Evolutionary conservation across 2,329 filamentous ascomycete species (phyloP).

Genomic region (Neonectria magnoliae): DNA sequence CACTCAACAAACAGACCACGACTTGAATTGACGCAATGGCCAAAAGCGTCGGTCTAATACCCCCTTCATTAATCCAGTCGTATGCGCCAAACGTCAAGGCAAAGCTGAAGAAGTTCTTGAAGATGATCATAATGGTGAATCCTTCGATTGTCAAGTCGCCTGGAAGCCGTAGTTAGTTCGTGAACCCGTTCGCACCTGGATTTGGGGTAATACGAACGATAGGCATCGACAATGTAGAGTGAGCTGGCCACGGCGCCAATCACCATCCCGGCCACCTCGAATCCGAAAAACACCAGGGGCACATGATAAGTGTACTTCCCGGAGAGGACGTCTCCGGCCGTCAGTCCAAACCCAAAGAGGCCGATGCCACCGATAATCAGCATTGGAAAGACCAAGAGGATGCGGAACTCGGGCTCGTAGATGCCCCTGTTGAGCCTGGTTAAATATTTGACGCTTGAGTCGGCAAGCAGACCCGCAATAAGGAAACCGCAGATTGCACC

Average conservation of each 20-base stretch:
- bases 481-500: slow-evolving; percentile 82
- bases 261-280: slow-evolving; percentile 91
- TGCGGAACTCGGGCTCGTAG: slow-evolving; percentile 92
- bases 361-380: slow-evolving; percentile 80
- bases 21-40: slow-evolving; percentile 81
- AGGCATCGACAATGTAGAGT: slow-evolving; percentile 91
- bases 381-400: slow-evolving; percentile 85
- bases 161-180: slow-evolving; percentile 43
- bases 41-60: slow-evolving; percentile 72
- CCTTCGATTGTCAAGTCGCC: slow-evolving; percentile 85
- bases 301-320: slow-evolving; percentile 74
- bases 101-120: slow-evolving; percentile 95
- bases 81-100: slow-evolving; percentile 85
- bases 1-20: slow-evolving; percentile 75
- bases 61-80: slow-evolving; percentile 77
- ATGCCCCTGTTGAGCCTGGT: slow-evolving; percentile 80
- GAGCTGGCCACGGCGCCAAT: slow-evolving; percentile 87
- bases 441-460: slow-evolving; percentile 75
- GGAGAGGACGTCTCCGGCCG: slow-evolving; percentile 66
- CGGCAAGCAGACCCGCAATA: slow-evolving; percentile 78
- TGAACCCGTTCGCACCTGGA: not conserved
- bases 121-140: slow-evolving; percentile 89
- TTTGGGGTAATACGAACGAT: slow-evolving; percentile 67
- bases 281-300: slow-evolving; percentile 83
- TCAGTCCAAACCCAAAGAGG: slow-evolving; percentile 85